Percentiles rank a stretch among this genome's conserved stretches.
Evolutionary conservation across 805 yeast species (phyloP).

Genomic region (Wickerhamomyces silvicola): DNA sequence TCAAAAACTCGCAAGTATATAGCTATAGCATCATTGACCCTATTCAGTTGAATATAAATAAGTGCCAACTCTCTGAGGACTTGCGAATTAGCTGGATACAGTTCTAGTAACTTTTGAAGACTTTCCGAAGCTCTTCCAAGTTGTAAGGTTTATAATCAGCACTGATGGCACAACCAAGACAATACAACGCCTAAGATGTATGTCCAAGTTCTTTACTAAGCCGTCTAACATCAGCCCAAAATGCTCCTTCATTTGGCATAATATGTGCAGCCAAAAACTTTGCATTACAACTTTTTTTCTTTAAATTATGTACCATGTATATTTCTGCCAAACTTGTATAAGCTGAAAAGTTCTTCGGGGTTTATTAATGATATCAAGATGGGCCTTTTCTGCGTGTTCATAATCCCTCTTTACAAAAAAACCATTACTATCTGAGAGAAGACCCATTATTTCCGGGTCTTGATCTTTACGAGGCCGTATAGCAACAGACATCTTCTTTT

Average conservation of each 20-base stretch:
- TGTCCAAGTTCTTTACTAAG: slow-evolving; percentile 60
- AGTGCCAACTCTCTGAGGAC: slow-evolving; percentile 58
- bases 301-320: slow-evolving; percentile 56
- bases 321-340: slow-evolving; percentile 87
- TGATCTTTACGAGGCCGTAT: slow-evolving; percentile 33
- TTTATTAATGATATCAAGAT: slow-evolving; percentile 63
- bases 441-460: slow-evolving; percentile 66
- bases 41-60: slow-evolving; percentile 39
- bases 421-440: slow-evolving; percentile 70
- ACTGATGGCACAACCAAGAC: slow-evolving; percentile 59
- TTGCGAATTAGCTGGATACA: slow-evolving; percentile 53
- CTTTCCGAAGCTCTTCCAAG: slow-evolving; percentile 70
- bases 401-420: slow-evolving; percentile 65
- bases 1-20: slow-evolving; percentile 61
- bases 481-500: slow-evolving; percentile 27
- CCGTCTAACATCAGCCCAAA: slow-evolving; percentile 76
- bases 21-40: slow-evolving; percentile 69
- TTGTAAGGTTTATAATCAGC: slow-evolving; percentile 44
- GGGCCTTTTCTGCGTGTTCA: slow-evolving; percentile 51
- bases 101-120: slow-evolving; percentile 48
- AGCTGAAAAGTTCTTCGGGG: slow-evolving; percentile 73
- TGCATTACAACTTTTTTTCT: slow-evolving; percentile 67
- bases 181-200: slow-evolving; percentile 68
- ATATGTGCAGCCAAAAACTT: slow-evolving; percentile 81
- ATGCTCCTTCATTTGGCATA: slow-evolving; percentile 65